Evolutionary conservation across 345 rosid species (phyloP).

Genomic region (Pistacia atlantica): DNA sequence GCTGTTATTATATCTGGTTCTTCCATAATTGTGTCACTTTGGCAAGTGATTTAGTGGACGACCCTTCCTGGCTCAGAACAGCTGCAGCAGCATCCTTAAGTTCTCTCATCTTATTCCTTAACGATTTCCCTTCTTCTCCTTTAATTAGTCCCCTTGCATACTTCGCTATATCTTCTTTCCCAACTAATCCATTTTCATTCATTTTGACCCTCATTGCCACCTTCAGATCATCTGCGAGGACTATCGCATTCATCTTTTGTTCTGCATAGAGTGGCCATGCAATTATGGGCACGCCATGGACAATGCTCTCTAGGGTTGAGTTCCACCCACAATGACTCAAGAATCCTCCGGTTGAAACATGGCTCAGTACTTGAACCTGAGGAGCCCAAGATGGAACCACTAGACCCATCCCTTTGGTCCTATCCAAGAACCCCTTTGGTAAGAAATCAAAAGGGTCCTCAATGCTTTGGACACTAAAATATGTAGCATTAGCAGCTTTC

Average conservation of each 20-base stretch:
- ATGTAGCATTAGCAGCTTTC: constrained; percentile 23
- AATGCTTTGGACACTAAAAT: not conserved
- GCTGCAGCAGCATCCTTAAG: constrained; percentile 25
- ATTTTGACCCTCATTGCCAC: constrained; percentile 30
- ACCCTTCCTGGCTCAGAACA: constrained; percentile 28
- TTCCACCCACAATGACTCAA: constrained; percentile 48
- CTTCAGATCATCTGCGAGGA: constrained; percentile 33
- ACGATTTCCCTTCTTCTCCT: constrained; percentile 35
- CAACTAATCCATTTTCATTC: constrained; percentile 26
- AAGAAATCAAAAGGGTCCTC: constrained; percentile 24
- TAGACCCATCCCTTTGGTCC: constrained; percentile 34
- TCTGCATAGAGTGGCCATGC: constrained; percentile 50
- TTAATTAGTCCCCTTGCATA: constrained; percentile 24
- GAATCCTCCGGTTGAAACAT: constrained; percentile 41
- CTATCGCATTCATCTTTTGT: constrained; percentile 36
- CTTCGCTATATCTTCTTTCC: constrained; percentile 31
- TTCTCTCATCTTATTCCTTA: constrained; percentile 22
- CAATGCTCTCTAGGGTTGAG: constrained; percentile 35
- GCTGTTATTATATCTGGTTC: not conserved
- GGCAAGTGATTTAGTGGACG: constrained; percentile 31
- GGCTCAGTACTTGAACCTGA: constrained; percentile 35
- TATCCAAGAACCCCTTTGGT: constrained; percentile 39
- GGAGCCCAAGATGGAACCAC: constrained; percentile 43
- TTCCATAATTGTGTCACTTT: constrained; percentile 33
- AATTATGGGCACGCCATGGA: constrained; percentile 41